Percentiles rank a stretch among this genome's conserved stretches.
These are phyloP conservation scores for Elymus sibiricus DNA, from an alignment of 176 grass and related monocot genomes.

Conservation along the genomic window DNA sequence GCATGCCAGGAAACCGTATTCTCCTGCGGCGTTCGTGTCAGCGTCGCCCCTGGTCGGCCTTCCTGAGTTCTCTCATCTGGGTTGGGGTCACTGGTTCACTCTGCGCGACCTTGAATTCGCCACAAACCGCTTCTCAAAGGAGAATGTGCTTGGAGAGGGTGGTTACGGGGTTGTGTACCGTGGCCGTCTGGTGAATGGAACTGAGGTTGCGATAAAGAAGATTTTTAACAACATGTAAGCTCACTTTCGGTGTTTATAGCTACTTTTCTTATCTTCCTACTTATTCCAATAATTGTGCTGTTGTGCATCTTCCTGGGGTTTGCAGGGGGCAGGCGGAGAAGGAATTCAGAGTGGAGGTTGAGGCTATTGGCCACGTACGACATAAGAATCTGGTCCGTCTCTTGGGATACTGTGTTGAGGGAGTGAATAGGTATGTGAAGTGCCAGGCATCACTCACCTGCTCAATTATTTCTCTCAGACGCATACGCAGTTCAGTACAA, in stretches of 20 bases:
- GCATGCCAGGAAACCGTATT: conserved; percentile 51
- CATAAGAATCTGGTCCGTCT: conserved; percentile 97
- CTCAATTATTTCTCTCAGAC: conserved; percentile 3
- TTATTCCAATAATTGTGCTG: neutral
- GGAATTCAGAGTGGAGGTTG: conserved; percentile 98
- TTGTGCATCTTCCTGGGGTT: neutral
- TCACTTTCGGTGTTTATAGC: neutral
- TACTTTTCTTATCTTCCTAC: neutral
- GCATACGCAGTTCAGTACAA: neutral
- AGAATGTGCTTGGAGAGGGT: conserved; percentile 95
- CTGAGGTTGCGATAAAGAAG: conserved; percentile 89
- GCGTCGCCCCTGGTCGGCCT: conserved; percentile 86
- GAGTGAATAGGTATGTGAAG: conserved; percentile 76
- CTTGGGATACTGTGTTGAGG: conserved; percentile 95
- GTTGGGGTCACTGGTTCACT: conserved; percentile 99
- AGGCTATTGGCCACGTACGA: conserved; percentile 96
- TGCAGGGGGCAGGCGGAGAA: conserved; percentile 96
- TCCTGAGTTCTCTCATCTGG: conserved; percentile 94
- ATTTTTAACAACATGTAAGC: conserved; percentile 96
- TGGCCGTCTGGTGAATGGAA: conserved; percentile 80
- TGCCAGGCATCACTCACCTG: neutral
- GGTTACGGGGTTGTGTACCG: conserved; percentile 92
- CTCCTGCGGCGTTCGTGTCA: conserved; percentile 47
- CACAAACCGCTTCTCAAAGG: conserved; percentile 84
- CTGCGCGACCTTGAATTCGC: conserved; percentile 84